These are phyloP conservation scores for Leccinum solheimii DNA, from an alignment of 1,284 basidiomycete genomes.

Conservation along the genomic window DNA sequence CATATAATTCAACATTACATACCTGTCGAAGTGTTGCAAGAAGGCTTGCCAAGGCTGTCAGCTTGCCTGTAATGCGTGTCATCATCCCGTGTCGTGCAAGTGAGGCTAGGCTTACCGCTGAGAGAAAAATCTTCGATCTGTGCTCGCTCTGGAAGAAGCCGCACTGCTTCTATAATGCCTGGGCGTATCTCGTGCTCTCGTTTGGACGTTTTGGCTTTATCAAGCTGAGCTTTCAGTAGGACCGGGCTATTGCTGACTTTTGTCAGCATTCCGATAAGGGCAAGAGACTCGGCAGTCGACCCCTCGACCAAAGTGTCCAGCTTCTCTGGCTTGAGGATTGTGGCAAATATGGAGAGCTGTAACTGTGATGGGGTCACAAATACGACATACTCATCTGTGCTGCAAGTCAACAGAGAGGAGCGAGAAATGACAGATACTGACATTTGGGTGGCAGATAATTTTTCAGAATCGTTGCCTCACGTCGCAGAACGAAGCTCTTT, in stretches of 20 bases:
- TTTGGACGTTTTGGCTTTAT: conserved; percentile 37
- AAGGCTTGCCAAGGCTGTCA: conserved; percentile 74
- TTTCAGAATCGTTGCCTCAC: conserved; percentile 80
- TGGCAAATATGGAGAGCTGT: conserved; percentile 80
- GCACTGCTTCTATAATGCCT: conserved; percentile 63
- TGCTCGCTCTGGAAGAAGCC: conserved; percentile 64
- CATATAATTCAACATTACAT: conserved; percentile 12
- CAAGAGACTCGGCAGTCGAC: conserved; percentile 79
- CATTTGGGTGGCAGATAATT: conserved; percentile 91
- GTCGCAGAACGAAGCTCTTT: conserved; percentile 86
- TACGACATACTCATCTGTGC: conserved; percentile 87
- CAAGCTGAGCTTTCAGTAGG: conserved; percentile 62
- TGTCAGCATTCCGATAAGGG: conserved; percentile 76
- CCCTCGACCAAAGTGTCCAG: conserved; percentile 65
- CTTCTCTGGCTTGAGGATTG: conserved; percentile 70
- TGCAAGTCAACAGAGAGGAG: conserved; percentile 5
- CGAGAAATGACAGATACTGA: conserved; percentile 37
- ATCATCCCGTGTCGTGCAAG: not conserved
- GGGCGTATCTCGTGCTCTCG: conserved; percentile 43
- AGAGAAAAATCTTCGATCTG: conserved; percentile 69
- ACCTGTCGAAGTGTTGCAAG: conserved; percentile 67
- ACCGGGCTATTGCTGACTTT: conserved; percentile 96
- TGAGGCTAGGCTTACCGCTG: conserved; percentile 56
- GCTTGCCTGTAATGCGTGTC: conserved; percentile 63
- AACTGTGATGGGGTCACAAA: conserved; percentile 83